A percentile compares a stretch with the other conserved stretches of the same genome.
Evolutionary conservation across 73 alveolate genomes (phyloP).

Genomic region (Paraurostyla sp.): DNA sequence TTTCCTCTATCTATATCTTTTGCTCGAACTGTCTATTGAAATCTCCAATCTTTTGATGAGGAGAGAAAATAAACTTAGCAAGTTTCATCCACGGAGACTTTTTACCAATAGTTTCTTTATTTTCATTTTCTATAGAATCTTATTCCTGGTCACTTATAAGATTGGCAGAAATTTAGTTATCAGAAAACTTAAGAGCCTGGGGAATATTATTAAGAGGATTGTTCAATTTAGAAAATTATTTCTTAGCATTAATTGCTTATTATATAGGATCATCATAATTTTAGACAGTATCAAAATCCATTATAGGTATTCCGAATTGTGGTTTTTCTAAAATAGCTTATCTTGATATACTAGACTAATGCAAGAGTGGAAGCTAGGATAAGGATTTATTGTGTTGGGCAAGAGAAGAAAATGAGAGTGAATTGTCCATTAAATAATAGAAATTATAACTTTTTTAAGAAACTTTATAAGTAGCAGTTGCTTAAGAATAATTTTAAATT

Average conservation of each 20-base stretch:
- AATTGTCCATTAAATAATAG: neutral
- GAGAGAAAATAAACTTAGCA: neutral
- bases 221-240: neutral
- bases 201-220: neutral
- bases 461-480: neutral
- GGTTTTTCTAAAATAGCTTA: neutral
- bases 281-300: neutral
- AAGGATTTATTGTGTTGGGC: neutral
- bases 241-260: constrained; percentile 1
- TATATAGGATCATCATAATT: neutral
- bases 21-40: neutral
- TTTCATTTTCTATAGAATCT: neutral
- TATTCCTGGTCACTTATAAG: too few species aligned
- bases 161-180: too few species aligned
- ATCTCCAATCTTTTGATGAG: constrained; percentile 17
- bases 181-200: too few species aligned
- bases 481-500: neutral
- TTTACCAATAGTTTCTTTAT: neutral
- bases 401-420: too few species aligned
- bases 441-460: neutral
- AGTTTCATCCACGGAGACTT: neutral
- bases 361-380: too few species aligned
- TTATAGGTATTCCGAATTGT: neutral
- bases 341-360: neutral
- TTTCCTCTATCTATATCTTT: neutral